Evolutionary conservation across 1,284 basidiomycete species (phyloP).

Genomic region (Sporisorium sorghi): DNA sequence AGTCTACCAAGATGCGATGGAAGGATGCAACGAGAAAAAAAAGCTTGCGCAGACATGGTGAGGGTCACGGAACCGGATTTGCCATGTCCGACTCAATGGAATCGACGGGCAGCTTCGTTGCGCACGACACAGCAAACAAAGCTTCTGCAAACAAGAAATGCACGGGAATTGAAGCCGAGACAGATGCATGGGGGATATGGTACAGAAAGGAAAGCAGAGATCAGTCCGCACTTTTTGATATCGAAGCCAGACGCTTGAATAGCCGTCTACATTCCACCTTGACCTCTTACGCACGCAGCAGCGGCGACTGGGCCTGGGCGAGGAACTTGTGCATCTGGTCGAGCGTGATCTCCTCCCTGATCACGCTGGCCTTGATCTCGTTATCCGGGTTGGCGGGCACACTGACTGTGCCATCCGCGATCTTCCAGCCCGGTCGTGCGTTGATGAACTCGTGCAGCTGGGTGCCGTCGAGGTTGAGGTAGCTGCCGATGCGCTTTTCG

Average conservation of each 20-base stretch:
- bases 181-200: constrained; percentile 43
- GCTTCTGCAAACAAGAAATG: neutral
- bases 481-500: constrained; percentile 77
- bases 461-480: constrained; percentile 79
- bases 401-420: constrained; percentile 77
- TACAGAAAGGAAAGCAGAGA: constrained; percentile 30
- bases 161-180: constrained; percentile 18
- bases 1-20: too few relatives aligned
- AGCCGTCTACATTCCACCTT: too few relatives aligned
- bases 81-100: too few relatives aligned
- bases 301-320: constrained; percentile 54
- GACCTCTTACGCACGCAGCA: constrained; percentile 31
- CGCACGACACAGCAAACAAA: neutral
- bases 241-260: too few relatives aligned
- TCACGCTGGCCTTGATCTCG: constrained; percentile 91
- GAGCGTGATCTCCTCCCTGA: constrained; percentile 88
- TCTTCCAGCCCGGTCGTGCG: constrained; percentile 79
- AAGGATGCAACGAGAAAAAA: too few relatives aligned
- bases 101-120: too few relatives aligned
- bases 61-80: too few relatives aligned
- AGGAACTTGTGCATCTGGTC: constrained; percentile 72
- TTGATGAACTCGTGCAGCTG: constrained; percentile 77
- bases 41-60: too few relatives aligned
- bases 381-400: constrained; percentile 77
- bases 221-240: too few relatives aligned